Evolutionary conservation across 2,329 filamentous ascomycete species (phyloP).

Genomic region (Fusarium transvaalense): DNA sequence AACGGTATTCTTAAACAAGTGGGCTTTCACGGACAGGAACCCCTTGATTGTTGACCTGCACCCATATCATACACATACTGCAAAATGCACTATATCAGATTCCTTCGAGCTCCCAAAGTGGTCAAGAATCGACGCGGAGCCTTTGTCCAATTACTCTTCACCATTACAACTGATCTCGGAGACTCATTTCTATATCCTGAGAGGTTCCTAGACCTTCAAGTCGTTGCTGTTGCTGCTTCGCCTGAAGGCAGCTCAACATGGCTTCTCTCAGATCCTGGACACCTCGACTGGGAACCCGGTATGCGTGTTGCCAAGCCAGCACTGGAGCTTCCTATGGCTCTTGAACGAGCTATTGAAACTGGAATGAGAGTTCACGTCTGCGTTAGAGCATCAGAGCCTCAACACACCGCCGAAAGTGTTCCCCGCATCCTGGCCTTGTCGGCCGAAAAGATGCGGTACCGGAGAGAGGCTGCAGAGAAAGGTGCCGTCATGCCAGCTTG

Average conservation of each 20-base stretch:
- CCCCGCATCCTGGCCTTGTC: slow-evolving; percentile 46
- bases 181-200: slow-evolving; percentile 65
- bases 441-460: slow-evolving; percentile 34
- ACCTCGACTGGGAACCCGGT: slow-evolving; percentile 51
- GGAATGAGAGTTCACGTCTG: slow-evolving; percentile 48
- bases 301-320: slow-evolving; percentile 58
- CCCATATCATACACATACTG: slow-evolving; percentile 4
- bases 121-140: slow-evolving; percentile 44
- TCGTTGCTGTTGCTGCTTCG: slow-evolving; percentile 49
- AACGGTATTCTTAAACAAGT: not conserved
- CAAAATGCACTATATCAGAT: slow-evolving; percentile 69
- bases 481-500: slow-evolving; percentile 62
- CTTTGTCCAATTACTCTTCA: slow-evolving; percentile 61
- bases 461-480: slow-evolving; percentile 32
- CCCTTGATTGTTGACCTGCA: not conserved
- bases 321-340: slow-evolving; percentile 47
- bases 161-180: slow-evolving; percentile 69
- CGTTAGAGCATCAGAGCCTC: slow-evolving; percentile 45
- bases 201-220: slow-evolving; percentile 59
- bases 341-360: slow-evolving; percentile 45
- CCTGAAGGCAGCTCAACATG: slow-evolving; percentile 41
- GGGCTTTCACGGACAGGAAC: not conserved
- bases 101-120: slow-evolving; percentile 62
- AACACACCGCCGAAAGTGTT: slow-evolving; percentile 47
- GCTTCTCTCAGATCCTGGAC: slow-evolving; percentile 45